Conservation (phyloP, 1,284 basidiomycete genomes). For the Porphyrellus sp. region DNA sequence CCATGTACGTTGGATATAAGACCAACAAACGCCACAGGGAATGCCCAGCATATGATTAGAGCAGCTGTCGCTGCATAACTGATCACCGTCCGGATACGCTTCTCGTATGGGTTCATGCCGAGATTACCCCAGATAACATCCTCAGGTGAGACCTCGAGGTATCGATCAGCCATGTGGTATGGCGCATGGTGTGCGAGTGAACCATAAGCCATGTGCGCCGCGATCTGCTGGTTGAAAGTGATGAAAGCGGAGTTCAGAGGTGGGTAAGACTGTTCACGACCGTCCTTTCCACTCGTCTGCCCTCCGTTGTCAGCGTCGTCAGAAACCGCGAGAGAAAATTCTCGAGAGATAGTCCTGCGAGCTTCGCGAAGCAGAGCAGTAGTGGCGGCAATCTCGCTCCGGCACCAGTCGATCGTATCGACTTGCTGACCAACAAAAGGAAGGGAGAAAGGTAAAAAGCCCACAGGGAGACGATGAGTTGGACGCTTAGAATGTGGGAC, state of each 20-base stretch:
- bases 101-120: conserved; percentile 87
- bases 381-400: conserved; percentile 61
- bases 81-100: conserved; percentile 56
- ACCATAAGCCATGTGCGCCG: conserved; percentile 83
- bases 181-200: conserved; percentile 74
- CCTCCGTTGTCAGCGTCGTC: conserved; percentile 22
- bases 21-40: conserved; percentile 86
- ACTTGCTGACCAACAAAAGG: conserved; percentile 80
- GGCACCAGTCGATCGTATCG: conserved; percentile 89
- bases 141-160: conserved; percentile 72
- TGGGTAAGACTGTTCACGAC: conserved; percentile 51
- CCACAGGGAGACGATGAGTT: conserved; percentile 65
- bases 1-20: conserved; percentile 77
- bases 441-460: conserved; percentile 56
- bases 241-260: conserved; percentile 86
- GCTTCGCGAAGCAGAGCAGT: conserved; percentile 51
- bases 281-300: conserved; percentile 24
- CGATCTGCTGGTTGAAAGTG: conserved; percentile 91
- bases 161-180: conserved; percentile 67
- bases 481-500: conserved; percentile 76
- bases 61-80: conserved; percentile 62
- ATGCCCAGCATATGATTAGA: conserved; percentile 69
- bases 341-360: conserved; percentile 37
- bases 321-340: conserved; percentile 14
- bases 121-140: conserved; percentile 93